These are phyloP conservation scores for Leptographium galeiforme DNA, from an alignment of 2,329 filamentous ascomycete species.

Conservation along the genomic window DNA sequence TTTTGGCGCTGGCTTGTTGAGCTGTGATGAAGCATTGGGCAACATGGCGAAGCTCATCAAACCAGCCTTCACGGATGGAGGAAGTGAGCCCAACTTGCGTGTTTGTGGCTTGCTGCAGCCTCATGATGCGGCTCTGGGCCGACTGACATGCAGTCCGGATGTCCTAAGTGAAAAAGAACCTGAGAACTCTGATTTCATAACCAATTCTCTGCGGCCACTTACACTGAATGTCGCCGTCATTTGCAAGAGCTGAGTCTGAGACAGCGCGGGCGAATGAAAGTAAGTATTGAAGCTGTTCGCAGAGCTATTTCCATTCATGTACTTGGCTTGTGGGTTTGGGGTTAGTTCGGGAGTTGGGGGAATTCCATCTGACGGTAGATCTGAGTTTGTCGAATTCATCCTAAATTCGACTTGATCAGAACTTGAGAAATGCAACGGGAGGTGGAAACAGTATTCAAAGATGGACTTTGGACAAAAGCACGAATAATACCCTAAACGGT, in stretches of 20 bases:
- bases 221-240: background rate
- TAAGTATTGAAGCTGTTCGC: background rate
- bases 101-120: slow-evolving; percentile 11
- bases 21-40: slow-evolving; percentile 12
- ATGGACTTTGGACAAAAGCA: background rate
- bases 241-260: background rate
- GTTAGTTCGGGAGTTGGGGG: background rate
- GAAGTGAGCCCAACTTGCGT: slow-evolving; percentile 10
- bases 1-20: slow-evolving; percentile 7
- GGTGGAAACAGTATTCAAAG: background rate
- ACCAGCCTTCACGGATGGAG: slow-evolving; percentile 6
- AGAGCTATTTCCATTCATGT: background rate
- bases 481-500: background rate
- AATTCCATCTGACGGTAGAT: background rate
- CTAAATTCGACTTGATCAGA: background rate
- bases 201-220: background rate
- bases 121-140: slow-evolving; percentile 11
- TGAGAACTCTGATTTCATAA: no score
- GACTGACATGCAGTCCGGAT: slow-evolving; percentile 10
- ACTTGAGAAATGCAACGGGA: background rate
- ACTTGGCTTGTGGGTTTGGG: background rate
- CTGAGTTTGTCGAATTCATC: background rate
- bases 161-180: background rate
- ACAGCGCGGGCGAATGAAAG: background rate
- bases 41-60: slow-evolving; percentile 7